Evolutionary conservation across 192 early-diverging fungal species (phyloP).

Genomic region (Lobosporangium transversale): DNA sequence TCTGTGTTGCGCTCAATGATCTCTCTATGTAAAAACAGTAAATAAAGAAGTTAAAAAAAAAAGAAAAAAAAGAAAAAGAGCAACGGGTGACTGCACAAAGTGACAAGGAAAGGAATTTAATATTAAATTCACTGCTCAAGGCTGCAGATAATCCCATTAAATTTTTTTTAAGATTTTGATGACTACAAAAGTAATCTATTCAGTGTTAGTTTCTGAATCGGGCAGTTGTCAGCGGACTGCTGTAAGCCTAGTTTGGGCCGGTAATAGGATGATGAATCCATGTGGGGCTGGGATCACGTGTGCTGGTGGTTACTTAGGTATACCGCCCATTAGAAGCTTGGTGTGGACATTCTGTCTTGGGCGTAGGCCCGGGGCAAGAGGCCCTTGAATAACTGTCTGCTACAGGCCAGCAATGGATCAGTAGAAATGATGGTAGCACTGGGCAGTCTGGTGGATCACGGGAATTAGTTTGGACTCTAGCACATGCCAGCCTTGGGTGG

Average conservation of each 20-base stretch:
- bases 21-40: slow-evolving; percentile 53
- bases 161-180: no score
- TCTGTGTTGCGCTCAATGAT: slow-evolving; percentile 89
- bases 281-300: slow-evolving; percentile 34
- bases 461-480: slow-evolving; percentile 54
- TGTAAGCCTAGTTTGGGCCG: slow-evolving; percentile 51
- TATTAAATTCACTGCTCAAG: no score
- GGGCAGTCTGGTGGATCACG: slow-evolving; percentile 52
- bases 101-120: neutral
- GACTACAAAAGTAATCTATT: no score
- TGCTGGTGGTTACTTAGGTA: slow-evolving; percentile 47
- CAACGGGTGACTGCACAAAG: neutral
- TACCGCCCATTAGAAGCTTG: slow-evolving; percentile 52
- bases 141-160: no score
- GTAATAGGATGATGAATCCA: slow-evolving; percentile 48
- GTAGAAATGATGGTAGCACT: slow-evolving; percentile 52
- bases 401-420: slow-evolving; percentile 55
- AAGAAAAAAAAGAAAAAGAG: no score
- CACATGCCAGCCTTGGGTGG: slow-evolving; percentile 42
- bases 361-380: slow-evolving; percentile 40
- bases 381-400: slow-evolving; percentile 50
- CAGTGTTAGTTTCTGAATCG: slow-evolving; percentile 44
- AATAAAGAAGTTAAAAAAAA: neutral
- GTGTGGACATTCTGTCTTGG: slow-evolving; percentile 51
- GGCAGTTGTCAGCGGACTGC: slow-evolving; percentile 36